A percentile compares a stretch with the other conserved stretches of the same genome.
Evolutionary conservation across 2,329 filamentous ascomycete species (phyloP).

Genomic region (Penicillium sclerotigenum): DNA sequence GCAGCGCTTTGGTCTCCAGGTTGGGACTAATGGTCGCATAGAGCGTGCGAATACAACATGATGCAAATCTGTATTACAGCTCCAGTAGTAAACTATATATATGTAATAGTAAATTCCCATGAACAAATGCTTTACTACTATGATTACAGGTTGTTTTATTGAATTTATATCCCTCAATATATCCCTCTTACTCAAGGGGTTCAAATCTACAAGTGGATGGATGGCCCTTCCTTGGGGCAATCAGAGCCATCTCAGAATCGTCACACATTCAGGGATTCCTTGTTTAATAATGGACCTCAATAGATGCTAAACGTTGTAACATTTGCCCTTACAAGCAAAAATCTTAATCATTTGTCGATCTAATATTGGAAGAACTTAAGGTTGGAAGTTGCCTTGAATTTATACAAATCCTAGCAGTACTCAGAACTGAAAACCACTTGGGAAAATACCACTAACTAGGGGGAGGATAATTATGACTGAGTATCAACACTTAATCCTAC

Average conservation of each 20-base stretch:
- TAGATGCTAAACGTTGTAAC: too few species aligned
- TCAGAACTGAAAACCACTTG: background rate
- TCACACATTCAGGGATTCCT: background rate
- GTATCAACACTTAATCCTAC: background rate
- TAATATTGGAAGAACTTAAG: too few species aligned
- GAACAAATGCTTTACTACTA: background rate
- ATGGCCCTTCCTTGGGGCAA: background rate
- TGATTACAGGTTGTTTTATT: too few species aligned
- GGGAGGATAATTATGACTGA: background rate
- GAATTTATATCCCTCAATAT: background rate
- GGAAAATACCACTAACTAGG: background rate
- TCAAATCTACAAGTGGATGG: background rate
- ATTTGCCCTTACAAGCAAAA: background rate
- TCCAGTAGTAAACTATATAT: background rate
- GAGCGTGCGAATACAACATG: constrained; percentile 26
- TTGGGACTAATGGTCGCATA: constrained; percentile 35
- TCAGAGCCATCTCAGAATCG: background rate
- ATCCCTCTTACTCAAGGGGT: background rate
- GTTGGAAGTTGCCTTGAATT: background rate
- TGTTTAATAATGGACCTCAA: too few species aligned
- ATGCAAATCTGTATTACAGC: background rate
- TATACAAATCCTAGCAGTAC: background rate
- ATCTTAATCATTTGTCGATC: too few species aligned
- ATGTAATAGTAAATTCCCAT: background rate
- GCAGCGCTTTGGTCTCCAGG: constrained; percentile 38